Base-by-base conservation (phyloP, 139 green algal species). In the Trebouxia sp. region DNA sequence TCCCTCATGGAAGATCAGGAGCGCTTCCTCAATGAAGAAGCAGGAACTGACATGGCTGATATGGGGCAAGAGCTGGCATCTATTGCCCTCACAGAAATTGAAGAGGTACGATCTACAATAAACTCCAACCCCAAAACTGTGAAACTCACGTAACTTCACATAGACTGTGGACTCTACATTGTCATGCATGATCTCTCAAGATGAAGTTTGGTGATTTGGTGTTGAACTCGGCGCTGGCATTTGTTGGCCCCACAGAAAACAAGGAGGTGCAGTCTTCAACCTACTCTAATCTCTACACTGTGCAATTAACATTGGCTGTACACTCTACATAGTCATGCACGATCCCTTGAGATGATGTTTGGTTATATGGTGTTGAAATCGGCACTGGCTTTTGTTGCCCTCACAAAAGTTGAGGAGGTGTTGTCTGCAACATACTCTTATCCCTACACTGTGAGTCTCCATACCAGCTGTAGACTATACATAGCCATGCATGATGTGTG, bases 1-100 rank as follows among this genome's bases (percentile, higher is more conserved):
- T 81, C 88, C 7, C 79, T 97, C 51, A 94, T 96, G 91, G 89
- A 90, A 78, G 79, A 82, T 35, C 80, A 92, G 28, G 87, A 90
- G 50, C 37, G 37, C 0, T 79, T 81, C 48, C 50, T 82, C 39
- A 47, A 81, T 15, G n/a, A 43, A 62, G 50, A 45, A 80, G 55
- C 51, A 69, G 87, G 83, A 26, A 88, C 88, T 0, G 88, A 92
- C 70, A 77, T 93, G 39, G 39, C 67, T 39, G 67, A 38, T 32
- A 76, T 56, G 14, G 12, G 48, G 48, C 14, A 12, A 56, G 48
- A 15, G 15, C 48, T 56, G 48, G 48, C 14, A 15, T 56, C 15
- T 56, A 76, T 91, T 30, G 88, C 87, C 12, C 84, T 84, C 22
- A 9, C 56, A 15, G 88, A 91, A n/a, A 74, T 90, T n/a, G 53